Evolutionary conservation across 805 yeast species (phyloP).

Genomic region (Monosporozyma siamensis): DNA sequence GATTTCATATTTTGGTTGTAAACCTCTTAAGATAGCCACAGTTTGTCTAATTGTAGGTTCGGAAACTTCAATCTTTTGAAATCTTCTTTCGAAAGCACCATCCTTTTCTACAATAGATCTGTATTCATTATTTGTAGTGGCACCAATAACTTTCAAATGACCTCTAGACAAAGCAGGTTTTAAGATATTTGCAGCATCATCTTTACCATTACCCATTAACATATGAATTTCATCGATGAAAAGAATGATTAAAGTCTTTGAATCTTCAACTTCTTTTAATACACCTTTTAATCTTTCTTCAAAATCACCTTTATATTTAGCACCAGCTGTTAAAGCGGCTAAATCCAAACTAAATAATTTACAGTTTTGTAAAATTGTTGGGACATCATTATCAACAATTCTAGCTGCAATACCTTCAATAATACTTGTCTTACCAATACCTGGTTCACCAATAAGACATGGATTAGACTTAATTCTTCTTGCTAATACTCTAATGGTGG

Average conservation of each 20-base stretch:
- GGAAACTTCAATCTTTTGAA: slow-evolving; percentile 91
- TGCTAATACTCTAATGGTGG: slow-evolving; percentile 91
- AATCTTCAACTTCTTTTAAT: slow-evolving; percentile 82
- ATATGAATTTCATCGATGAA: slow-evolving; percentile 98
- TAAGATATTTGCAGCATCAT: slow-evolving; percentile 91
- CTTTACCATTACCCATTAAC: slow-evolving; percentile 99
- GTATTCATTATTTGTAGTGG: slow-evolving; percentile 92
- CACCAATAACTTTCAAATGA: slow-evolving; percentile 93
- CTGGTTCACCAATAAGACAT: slow-evolving; percentile 95
- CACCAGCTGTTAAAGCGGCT: slow-evolving; percentile 97
- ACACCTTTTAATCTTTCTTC: slow-evolving; percentile 98
- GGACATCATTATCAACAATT: slow-evolving; percentile 91
- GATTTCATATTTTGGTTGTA: slow-evolving; percentile 89
- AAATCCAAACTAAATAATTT: slow-evolving; percentile 81
- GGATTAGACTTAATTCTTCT: slow-evolving; percentile 96
- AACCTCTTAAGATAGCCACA: slow-evolving; percentile 90
- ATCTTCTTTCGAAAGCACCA: slow-evolving; percentile 97
- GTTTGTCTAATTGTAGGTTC: slow-evolving; percentile 92
- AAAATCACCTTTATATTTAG: slow-evolving; percentile 96
- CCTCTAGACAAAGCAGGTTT: slow-evolving; percentile 98
- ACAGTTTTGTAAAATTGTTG: slow-evolving; percentile 72
- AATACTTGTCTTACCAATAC: slow-evolving; percentile 97
- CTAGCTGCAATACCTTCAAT: slow-evolving; percentile 99
- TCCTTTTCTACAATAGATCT: slow-evolving; percentile 88
- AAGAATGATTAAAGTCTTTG: slow-evolving; percentile 74